A percentile compares a stretch with the other conserved stretches of the same genome.
Evolutionary conservation across 495 filamentous ascomycete species (phyloP).

Genomic region (Penicillium arizonense): DNA sequence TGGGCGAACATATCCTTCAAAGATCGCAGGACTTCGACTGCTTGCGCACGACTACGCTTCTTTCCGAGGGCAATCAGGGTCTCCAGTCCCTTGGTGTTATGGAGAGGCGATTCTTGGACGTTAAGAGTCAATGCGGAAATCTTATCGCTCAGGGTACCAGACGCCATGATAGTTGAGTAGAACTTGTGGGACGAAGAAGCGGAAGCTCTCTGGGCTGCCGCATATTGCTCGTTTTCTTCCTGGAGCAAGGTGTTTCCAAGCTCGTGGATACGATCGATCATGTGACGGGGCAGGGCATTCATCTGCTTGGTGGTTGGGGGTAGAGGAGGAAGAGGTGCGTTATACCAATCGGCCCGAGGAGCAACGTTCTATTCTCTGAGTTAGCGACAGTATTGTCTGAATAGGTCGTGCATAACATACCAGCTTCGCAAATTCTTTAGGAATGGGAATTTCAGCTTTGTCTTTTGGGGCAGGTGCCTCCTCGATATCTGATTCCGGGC

Average conservation of each 20-base stretch:
- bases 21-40: constrained; percentile 84
- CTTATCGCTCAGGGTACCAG: constrained; percentile 94
- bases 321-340: constrained; percentile 53
- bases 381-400: constrained; percentile 18
- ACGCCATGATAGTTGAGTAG: constrained; percentile 93
- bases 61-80: constrained; percentile 73
- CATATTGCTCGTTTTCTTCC: constrained; percentile 66
- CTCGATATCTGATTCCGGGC: constrained; percentile 15
- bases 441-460: constrained; percentile 13
- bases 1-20: constrained; percentile 91
- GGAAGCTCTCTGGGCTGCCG: constrained; percentile 45
- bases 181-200: constrained; percentile 86
- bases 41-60: constrained; percentile 91
- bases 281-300: constrained; percentile 49
- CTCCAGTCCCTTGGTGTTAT: constrained; percentile 86
- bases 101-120: constrained; percentile 92
- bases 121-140: constrained; percentile 91
- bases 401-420: constrained; percentile 23
- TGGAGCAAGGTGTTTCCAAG: constrained; percentile 75
- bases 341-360: constrained; percentile 85
- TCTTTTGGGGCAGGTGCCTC: constrained; percentile 23
- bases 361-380: constrained; percentile 58
- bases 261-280: constrained; percentile 69
- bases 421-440: constrained; percentile 40
- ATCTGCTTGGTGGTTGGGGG: constrained; percentile 49